Conservation (phyloP, 2,329 filamentous ascomycete genomes). For the Scedosporium boydii region DNA sequence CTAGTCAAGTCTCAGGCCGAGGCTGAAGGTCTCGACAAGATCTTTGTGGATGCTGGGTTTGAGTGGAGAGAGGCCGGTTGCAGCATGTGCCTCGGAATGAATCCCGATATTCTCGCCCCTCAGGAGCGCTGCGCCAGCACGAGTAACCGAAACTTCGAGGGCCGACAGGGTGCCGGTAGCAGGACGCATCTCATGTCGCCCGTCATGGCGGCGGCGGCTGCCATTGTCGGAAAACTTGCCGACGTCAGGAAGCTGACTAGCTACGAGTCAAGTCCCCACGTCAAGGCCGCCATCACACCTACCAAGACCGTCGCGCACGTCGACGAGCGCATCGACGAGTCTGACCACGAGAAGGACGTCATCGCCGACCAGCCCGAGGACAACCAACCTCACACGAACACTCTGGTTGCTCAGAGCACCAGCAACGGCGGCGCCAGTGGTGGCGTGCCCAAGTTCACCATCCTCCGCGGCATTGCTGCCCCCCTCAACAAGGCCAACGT, state of each 20-base stretch:
- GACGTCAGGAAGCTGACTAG: constrained; percentile 76
- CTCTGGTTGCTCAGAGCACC: constrained; percentile 35
- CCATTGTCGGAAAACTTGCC: constrained; percentile 80
- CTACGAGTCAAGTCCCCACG: constrained; percentile 48
- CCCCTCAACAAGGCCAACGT: constrained; percentile 83
- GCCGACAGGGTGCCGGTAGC: constrained; percentile 83
- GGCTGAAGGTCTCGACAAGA: constrained; percentile 82
- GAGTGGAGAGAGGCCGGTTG: constrained; percentile 98
- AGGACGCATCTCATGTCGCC: constrained; percentile 95
- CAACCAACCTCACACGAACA: constrained; percentile 55
- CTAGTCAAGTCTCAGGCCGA: constrained; percentile 90
- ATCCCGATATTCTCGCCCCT: constrained; percentile 90
- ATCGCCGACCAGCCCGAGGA: constrained; percentile 55
- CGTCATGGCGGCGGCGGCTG: constrained; percentile 89
- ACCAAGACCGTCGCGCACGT: constrained; percentile 32
- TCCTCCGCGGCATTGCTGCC: constrained; percentile 78
- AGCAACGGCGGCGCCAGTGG: constrained; percentile 21
- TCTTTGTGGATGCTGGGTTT: constrained; percentile 86
- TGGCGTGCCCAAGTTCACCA: constrained; percentile 76
- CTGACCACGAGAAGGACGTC: constrained; percentile 42
- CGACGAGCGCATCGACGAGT: constrained; percentile 42
- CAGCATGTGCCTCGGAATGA: constrained; percentile 99
- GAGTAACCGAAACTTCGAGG: constrained; percentile 96
- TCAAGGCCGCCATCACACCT: constrained; percentile 41
- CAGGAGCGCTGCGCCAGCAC: constrained; percentile 91